Base-by-base conservation (phyloP, 305 asterid species). In the Fraxinus floribunda region DNA sequence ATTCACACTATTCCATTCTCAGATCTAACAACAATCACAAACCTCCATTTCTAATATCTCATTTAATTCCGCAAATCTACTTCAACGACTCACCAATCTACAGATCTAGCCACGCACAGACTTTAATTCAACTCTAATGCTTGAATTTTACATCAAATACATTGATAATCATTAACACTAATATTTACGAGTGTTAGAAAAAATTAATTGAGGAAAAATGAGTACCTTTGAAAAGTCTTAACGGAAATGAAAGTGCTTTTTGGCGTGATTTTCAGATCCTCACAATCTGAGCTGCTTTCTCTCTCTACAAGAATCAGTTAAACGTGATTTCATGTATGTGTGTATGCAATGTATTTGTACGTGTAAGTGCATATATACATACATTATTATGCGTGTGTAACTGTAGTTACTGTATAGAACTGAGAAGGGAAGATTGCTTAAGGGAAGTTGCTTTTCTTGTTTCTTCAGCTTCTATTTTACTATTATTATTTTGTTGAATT, bases 11-110 rank as follows among this genome's bases (percentile, higher is more conserved):
- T 13, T 35, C 32, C 70, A 85, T 76, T 46, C 82, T 75, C 90
- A 86, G 91, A 92, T 89, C 92, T 84, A 88, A 81, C 80, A 41
- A 49, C 10, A 83, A 72, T 80, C 82, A n/a, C 34, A 78, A 83
- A 83, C 39, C 78, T 80, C 88, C 71, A 76, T 75, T 46, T 36
- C 77, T 46, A 76, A 85, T 85, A 85, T 84, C 88, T 79, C 85
- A 88, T 35, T 79, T 78, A 82, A 79, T 87, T 82, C 44, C 68
- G 71, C 30, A 84, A 74, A 80, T 80, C n/a, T 29, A 16, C 79
- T 72, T 73, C 52, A 80, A 77, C 68, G 34, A 79, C 83, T 78
- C 83, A 68, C 85, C 83, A 41, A 83, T 29, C 55, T 38, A 73
- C 83, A 84, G 91, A 88, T 91, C 92, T 78, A 86, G 62, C 70